Percentiles rank a stretch among this genome's conserved stretches.
phyloP scores from a whole-genome alignment of 768 basidiomycete genomes.

The Cystofilobasidium capitatum region DNA sequence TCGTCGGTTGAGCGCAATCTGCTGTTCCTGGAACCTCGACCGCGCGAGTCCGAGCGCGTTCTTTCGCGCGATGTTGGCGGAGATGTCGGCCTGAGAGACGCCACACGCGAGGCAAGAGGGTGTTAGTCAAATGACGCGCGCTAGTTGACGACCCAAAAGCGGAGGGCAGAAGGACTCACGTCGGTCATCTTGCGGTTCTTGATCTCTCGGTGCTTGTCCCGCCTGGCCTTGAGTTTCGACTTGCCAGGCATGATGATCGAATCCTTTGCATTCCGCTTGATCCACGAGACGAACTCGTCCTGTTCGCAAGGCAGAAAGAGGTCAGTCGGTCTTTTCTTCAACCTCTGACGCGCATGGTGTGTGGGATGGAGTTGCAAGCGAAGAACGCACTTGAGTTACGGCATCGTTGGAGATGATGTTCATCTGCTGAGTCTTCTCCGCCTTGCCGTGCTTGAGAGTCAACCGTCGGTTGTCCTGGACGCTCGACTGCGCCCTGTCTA shows the following conservation, averaged over 20 bases:
- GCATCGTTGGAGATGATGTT: conserved; percentile 73
- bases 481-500: conserved; percentile 46
- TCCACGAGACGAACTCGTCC: conserved; percentile 64
- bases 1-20: conserved; percentile 48
- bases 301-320: conserved; percentile 35
- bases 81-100: conserved; percentile 60
- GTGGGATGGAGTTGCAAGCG: not conserved
- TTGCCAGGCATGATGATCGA: conserved; percentile 60
- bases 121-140: not conserved
- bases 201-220: conserved; percentile 52
- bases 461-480: conserved; percentile 55
- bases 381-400: conserved; percentile 54
- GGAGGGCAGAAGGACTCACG: conserved; percentile 43
- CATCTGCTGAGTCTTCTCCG: conserved; percentile 57
- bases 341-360: not conserved
- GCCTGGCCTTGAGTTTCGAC: conserved; percentile 53
- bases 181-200: conserved; percentile 63
- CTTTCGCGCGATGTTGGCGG: conserved; percentile 66
- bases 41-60: conserved; percentile 27
- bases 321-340: not conserved
- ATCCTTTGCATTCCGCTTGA: conserved; percentile 45
- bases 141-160: not conserved
- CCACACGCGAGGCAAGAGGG: conserved; percentile 9
- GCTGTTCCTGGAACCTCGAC: conserved; percentile 31
- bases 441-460: conserved; percentile 67